Percentiles rank a stretch among this genome's conserved stretches.
Conservation (phyloP, 2,329 filamentous ascomycete genomes). For the Paraphaeosphaeria minitans region DNA sequence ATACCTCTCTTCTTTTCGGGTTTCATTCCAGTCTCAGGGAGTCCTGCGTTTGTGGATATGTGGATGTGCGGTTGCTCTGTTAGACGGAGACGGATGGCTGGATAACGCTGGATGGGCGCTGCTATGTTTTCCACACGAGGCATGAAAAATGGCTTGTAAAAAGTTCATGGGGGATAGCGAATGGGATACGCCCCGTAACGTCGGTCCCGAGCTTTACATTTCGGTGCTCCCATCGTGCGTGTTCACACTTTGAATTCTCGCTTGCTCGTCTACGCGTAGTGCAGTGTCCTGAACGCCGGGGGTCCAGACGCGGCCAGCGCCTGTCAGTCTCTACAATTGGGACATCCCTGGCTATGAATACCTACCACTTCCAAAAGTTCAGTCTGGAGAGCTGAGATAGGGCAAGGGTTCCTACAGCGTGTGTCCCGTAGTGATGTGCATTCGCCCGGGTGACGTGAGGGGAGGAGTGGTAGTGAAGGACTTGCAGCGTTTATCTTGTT, state of each 20-base stretch:
- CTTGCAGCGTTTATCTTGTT: no score
- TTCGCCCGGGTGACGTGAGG: no score
- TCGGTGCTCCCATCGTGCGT: neutral
- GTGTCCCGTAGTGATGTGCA: no score
- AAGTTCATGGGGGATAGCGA: constrained; percentile 12
- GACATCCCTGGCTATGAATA: no score
- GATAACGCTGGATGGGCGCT: neutral
- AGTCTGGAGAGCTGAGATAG: no score
- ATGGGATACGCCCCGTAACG: constrained; percentile 17
- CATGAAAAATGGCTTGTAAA: neutral
- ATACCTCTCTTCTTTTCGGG: constrained; percentile 20
- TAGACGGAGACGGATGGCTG: neutral
- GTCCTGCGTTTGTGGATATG: neutral
- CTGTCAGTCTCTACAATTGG: no score
- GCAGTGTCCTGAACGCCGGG: no score
- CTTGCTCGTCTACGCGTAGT: no score
- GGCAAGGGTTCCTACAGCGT: no score
- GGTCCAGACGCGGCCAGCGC: no score
- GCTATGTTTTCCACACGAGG: neutral
- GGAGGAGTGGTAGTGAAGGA: no score
- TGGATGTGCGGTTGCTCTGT: neutral
- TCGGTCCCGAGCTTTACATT: neutral
- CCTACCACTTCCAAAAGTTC: no score
- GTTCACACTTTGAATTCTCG: neutral
- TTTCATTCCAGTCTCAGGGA: neutral